Percentiles rank a stretch among this genome's conserved stretches.
Conservation (phyloP, 148 eudicot species). For the Rhododendron ovatum region DNA sequence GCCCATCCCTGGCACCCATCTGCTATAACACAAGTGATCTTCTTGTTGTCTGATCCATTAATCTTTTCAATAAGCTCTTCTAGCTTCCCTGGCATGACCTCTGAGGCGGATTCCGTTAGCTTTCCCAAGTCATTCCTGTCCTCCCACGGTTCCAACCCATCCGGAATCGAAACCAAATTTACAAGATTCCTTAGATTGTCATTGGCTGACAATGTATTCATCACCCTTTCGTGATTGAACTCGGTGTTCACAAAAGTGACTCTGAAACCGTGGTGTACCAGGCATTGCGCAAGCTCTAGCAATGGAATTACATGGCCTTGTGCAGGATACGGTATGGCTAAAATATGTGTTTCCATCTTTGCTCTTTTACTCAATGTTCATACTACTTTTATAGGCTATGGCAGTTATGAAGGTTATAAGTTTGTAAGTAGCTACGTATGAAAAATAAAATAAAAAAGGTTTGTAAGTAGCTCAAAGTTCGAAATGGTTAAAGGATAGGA, state of each 20-base stretch:
- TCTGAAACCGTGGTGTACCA: constrained; percentile 11
- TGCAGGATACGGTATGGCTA: constrained; percentile 24
- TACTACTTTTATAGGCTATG: too few species aligned
- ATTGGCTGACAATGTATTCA: constrained; percentile 7
- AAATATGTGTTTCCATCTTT: constrained; percentile 19
- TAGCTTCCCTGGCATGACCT: constrained; percentile 22
- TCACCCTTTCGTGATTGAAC: constrained; percentile 12
- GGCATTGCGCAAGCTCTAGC: constrained; percentile 15
- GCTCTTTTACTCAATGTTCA: not conserved
- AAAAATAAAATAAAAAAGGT: too few species aligned
- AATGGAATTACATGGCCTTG: constrained; percentile 36
- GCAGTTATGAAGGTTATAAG: too few species aligned
- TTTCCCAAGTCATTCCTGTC: constrained; percentile 23
- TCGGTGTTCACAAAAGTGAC: constrained; percentile 29
- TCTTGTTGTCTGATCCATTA: not conserved
- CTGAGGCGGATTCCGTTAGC: not conserved
- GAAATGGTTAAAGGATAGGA: too few species aligned
- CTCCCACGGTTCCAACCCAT: constrained; percentile 19
- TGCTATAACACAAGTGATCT: too few species aligned
- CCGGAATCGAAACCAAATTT: constrained; percentile 25
- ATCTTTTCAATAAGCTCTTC: constrained; percentile 19
- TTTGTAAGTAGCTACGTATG: too few species aligned
- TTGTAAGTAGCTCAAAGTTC: too few species aligned
- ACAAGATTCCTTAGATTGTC: constrained; percentile 2
- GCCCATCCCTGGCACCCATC: too few species aligned